Conservation (phyloP, 2,329 filamentous ascomycete genomes). For the Paraphaeosphaeria sporulosa region DNA sequence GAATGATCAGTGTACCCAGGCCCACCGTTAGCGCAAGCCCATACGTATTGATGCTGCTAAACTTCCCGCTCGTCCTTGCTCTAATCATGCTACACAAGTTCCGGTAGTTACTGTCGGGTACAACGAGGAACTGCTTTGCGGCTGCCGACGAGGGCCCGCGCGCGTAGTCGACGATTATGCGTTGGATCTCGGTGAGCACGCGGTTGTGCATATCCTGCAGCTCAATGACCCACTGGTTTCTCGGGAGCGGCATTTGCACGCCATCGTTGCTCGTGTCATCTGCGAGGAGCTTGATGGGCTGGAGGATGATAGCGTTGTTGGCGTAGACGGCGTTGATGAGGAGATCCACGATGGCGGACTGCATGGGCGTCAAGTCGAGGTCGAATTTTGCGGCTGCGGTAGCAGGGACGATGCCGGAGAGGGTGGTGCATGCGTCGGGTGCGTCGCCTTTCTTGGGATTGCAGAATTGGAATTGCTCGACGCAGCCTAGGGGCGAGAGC, state of each 20-base stretch:
- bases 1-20: constrained; percentile 12
- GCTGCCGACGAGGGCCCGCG: not conserved
- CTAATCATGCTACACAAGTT: constrained; percentile 14
- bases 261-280: constrained; percentile 6
- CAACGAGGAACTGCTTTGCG: constrained; percentile 14
- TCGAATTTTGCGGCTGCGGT: constrained; percentile 13
- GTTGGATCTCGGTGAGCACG: constrained; percentile 35
- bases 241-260: constrained; percentile 23
- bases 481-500: constrained; percentile 14
- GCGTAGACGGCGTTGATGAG: constrained; percentile 10
- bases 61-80: constrained; percentile 12
- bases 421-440: constrained; percentile 8
- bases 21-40: constrained; percentile 10
- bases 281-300: constrained; percentile 3
- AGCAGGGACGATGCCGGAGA: constrained; percentile 16
- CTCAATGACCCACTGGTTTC: constrained; percentile 43
- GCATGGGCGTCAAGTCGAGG: constrained; percentile 13
- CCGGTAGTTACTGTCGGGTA: constrained; percentile 5
- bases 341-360: constrained; percentile 12
- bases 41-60: constrained; percentile 11
- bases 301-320: constrained; percentile 8
- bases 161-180: constrained; percentile 16
- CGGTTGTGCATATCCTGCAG: constrained; percentile 34
- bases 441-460: not conserved
- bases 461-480: constrained; percentile 13